Base-by-base conservation (phyloP, 2,329 filamentous ascomycete species). In the Penicillium janthinellum region DNA sequence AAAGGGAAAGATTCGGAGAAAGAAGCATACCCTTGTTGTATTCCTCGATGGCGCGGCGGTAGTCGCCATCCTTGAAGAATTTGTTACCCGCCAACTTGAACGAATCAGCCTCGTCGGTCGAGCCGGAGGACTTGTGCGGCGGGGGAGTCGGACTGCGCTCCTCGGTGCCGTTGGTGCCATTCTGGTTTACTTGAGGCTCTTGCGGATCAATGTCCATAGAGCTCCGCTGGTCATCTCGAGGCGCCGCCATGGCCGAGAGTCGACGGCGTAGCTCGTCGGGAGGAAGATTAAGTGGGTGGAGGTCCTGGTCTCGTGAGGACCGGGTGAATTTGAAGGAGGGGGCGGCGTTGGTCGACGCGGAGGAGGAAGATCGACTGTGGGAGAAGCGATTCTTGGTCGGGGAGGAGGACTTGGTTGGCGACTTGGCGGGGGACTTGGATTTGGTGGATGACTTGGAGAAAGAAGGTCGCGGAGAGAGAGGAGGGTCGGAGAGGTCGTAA, bases 21-120 rank as follows among this genome's bases (percentile, higher is more conserved):
- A 51, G 17, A 25, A n/a, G 70, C 82, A 60, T 82, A 96, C 94
- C 94, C 86, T 96, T 96, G 68, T 90, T 91, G 77, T 98, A 99
- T 77, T 97, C 92, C 67, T 90, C 86, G 74, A 98, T 93, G 25
- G 95, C 94, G 73, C 90, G 89, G 61, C 83, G 80, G 76, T 94
- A 99, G 72, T 97, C 91, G 74, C 90, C 91, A 64, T 93, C 91
- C 82, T 97, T 98, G 85, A 97, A 99, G 73, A 91, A 94, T 72
- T 95, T 95, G 81, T 99, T 99, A 60, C 95, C 95, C 2, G 91
- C 87, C 69, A 90, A 86, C 83, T 99, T 99, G 85, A 89, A 96
- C 12, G 87, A 84, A 79, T 99, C 95, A 28, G 94, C 92, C 73
- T 97, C 91, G 56, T 94, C 90, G 44, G 69, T 76, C 64, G 79